Evolutionary conservation across 1,284 basidiomycete genomes (phyloP).

Genomic region (Naganishia cerealis): DNA sequence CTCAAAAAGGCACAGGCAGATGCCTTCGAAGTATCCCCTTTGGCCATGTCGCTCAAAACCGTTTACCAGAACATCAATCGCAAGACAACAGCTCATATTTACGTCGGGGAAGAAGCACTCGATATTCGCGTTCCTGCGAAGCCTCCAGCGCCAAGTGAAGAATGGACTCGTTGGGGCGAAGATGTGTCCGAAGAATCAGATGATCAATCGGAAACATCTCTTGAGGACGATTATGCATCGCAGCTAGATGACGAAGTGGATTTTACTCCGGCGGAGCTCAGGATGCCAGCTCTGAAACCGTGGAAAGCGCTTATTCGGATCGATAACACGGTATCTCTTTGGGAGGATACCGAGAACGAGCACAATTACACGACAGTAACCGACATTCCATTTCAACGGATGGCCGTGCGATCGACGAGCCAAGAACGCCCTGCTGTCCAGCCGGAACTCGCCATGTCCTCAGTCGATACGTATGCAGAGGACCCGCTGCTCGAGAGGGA

Average conservation of each 20-base stretch:
- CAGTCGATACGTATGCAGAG: slow-evolving; percentile 23
- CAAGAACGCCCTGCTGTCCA: slow-evolving; percentile 11
- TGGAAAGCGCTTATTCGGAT: slow-evolving; percentile 88
- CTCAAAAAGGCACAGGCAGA: slow-evolving; percentile 45
- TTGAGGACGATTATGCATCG: slow-evolving; percentile 24
- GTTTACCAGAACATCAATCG: slow-evolving; percentile 58
- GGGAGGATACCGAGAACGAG: slow-evolving; percentile 39
- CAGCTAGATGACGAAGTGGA: slow-evolving; percentile 8
- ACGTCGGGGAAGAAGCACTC: slow-evolving; percentile 70
- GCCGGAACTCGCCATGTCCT: slow-evolving; percentile 25
- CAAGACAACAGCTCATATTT: slow-evolving; percentile 67
- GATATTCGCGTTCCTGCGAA: slow-evolving; percentile 79
- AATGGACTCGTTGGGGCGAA: slow-evolving; percentile 57
- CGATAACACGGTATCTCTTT: slow-evolving; percentile 19
- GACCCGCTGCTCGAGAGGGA: slow-evolving; percentile 31
- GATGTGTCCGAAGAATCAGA: slow-evolving; percentile 31
- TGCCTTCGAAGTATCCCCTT: slow-evolving; percentile 66
- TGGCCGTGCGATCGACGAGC: slow-evolving; percentile 18
- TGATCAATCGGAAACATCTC: slow-evolving; percentile 38
- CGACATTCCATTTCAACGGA: slow-evolving; percentile 41
- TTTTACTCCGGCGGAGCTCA: slow-evolving; percentile 32
- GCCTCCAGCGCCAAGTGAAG: slow-evolving; percentile 60
- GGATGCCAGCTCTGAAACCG: slow-evolving; percentile 61
- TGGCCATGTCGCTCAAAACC: slow-evolving; percentile 71
- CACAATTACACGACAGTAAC: not conserved